Percentiles rank a stretch among this genome's conserved stretches.
These are phyloP conservation scores for Trichoderma harzianum DNA, from an alignment of 2,329 filamentous ascomycete species.

Conservation along the genomic window DNA sequence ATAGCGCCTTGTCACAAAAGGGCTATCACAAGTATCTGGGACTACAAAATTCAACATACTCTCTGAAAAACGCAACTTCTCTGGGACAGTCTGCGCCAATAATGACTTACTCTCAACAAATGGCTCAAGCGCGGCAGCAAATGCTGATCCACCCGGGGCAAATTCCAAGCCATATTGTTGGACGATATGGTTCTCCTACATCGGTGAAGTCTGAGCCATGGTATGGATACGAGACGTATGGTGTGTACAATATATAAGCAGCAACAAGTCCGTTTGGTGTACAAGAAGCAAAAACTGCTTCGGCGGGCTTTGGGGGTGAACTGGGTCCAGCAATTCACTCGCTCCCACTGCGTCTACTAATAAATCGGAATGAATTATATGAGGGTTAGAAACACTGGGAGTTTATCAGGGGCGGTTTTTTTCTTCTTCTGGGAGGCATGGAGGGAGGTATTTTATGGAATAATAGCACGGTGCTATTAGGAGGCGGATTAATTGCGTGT, in stretches of 20 bases:
- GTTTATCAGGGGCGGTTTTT: background rate
- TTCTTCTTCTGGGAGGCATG: background rate
- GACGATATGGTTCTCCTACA: slow-evolving; percentile 36
- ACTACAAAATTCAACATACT: slow-evolving; percentile 46
- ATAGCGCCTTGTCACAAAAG: slow-evolving; percentile 52
- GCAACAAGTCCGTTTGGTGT: slow-evolving; percentile 36
- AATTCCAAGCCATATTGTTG: slow-evolving; percentile 25
- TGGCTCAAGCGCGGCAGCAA: slow-evolving; percentile 40
- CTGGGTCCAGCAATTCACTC: background rate
- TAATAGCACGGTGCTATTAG: background rate
- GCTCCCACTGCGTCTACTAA: background rate
- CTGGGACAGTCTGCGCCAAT: slow-evolving; percentile 39
- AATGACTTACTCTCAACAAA: slow-evolving; percentile 32
- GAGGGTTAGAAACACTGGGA: background rate
- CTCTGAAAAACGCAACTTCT: slow-evolving; percentile 45
- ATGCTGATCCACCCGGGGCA: slow-evolving; percentile 36
- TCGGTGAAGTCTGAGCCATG: slow-evolving; percentile 49
- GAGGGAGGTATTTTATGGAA: background rate
- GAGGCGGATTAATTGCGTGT: background rate
- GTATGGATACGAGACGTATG: slow-evolving; percentile 58
- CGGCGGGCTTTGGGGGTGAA: background rate
- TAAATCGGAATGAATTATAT: background rate
- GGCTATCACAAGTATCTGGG: slow-evolving; percentile 57
- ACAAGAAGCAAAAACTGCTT: background rate
- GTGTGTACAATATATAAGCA: slow-evolving; percentile 54